A percentile compares a stretch with the other conserved stretches of the same genome.
phyloP scores from a whole-genome alignment of 805 yeast genomes.

The Saccharomycopsis vini region DNA sequence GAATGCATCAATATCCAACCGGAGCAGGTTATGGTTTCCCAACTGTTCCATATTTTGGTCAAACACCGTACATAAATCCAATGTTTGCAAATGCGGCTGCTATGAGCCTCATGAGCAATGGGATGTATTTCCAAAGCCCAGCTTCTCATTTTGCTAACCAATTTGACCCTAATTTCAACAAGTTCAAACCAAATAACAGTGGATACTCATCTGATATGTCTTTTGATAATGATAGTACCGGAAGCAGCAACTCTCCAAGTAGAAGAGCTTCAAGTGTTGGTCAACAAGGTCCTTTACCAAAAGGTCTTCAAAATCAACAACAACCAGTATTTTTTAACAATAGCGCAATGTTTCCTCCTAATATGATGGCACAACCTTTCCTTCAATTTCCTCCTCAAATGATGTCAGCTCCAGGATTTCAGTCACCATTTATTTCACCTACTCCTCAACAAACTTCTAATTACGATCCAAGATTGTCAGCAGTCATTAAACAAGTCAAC shows the following conservation, averaged over 20 bases:
- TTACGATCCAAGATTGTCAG: constrained; percentile 21
- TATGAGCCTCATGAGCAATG: neutral
- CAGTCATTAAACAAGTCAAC: constrained; percentile 56
- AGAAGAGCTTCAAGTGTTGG: constrained; percentile 14
- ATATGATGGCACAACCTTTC: neutral
- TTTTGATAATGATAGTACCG: constrained; percentile 8
- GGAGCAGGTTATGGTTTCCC: neutral
- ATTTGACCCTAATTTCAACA: neutral
- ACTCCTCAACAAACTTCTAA: neutral
- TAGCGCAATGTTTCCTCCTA: constrained; percentile 13
- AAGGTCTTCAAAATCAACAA: constrained; percentile 14
- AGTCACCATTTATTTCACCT: neutral
- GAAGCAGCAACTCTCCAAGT: constrained; percentile 7
- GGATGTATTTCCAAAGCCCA: too few relatives aligned
- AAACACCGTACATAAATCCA: constrained; percentile 8
- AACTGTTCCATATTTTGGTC: constrained; percentile 4
- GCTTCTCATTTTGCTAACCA: neutral
- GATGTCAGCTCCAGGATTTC: neutral
- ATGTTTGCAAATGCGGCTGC: constrained; percentile 4
- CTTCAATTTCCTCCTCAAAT: constrained; percentile 22
- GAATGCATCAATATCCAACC: constrained; percentile 1
- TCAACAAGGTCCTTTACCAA: constrained; percentile 8
- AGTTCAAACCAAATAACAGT: neutral
- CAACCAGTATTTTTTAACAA: constrained; percentile 24
- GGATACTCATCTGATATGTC: constrained; percentile 6